Conservation (phyloP, 441 rosid species). For the Arabidopsis hybrid region DNA sequence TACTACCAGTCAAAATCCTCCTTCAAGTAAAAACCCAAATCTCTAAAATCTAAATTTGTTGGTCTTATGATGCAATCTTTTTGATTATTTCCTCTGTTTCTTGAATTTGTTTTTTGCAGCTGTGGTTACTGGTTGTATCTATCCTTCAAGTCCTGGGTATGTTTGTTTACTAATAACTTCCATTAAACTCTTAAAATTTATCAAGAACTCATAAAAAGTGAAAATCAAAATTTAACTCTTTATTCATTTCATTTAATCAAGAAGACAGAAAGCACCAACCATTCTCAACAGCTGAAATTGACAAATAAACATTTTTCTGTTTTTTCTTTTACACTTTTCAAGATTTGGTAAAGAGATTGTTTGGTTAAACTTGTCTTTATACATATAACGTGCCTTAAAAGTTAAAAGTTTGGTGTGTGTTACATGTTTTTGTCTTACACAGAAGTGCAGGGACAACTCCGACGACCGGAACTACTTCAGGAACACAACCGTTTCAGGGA, state of each 20-base stretch:
- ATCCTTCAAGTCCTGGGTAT: slow-evolving; percentile 79
- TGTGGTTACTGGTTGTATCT: slow-evolving; percentile 62
- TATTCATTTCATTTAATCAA: neutral
- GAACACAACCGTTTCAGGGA: slow-evolving; percentile 35
- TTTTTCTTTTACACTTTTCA: slow-evolving; percentile 15
- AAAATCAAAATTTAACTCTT: neutral
- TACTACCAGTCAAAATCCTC: slow-evolving; percentile 50
- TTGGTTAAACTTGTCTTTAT: slow-evolving; percentile 17
- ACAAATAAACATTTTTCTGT: neutral
- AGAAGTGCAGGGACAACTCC: slow-evolving; percentile 41
- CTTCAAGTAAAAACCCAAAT: slow-evolving; percentile 53
- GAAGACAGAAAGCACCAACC: slow-evolving; percentile 29
- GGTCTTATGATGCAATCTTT: neutral
- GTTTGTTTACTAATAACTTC: slow-evolving; percentile 5
- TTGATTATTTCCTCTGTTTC: slow-evolving; percentile 34
- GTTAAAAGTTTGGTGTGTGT: slow-evolving; percentile 19
- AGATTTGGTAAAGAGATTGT: slow-evolving; percentile 34
- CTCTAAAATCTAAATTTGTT: neutral
- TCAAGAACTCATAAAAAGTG: neutral
- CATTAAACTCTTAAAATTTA: neutral
- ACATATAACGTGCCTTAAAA: slow-evolving; percentile 13
- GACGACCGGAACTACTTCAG: slow-evolving; percentile 4
- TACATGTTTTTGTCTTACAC: slow-evolving; percentile 11
- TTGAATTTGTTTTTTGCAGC: slow-evolving; percentile 50
- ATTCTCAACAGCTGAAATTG: slow-evolving; percentile 9